Conservation (phyloP, 2,329 filamentous ascomycete species). For the Trichoderma asperellum region DNA sequence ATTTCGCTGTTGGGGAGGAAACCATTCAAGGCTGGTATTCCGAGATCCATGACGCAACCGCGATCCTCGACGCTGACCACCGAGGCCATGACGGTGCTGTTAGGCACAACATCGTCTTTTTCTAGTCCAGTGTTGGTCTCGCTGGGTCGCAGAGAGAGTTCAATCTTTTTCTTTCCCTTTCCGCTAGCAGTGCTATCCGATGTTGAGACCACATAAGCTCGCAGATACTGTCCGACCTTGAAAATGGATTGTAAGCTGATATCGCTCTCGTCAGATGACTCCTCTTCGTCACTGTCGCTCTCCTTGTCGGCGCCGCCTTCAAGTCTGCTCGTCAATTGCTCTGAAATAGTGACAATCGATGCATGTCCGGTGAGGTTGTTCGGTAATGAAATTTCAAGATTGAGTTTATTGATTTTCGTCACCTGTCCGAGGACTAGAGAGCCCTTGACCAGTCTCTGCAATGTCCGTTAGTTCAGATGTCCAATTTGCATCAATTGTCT, state of each 20-base stretch:
- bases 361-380: slow-evolving; percentile 93
- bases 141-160: slow-evolving; percentile 80
- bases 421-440: slow-evolving; percentile 88
- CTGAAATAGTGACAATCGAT: slow-evolving; percentile 88
- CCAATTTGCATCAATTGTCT: background rate
- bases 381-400: slow-evolving; percentile 80
- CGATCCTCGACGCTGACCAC: slow-evolving; percentile 94
- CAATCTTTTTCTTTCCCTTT: slow-evolving; percentile 79
- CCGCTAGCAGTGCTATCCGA: slow-evolving; percentile 63
- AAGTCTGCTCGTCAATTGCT: slow-evolving; percentile 74
- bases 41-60: slow-evolving; percentile 90
- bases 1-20: slow-evolving; percentile 88
- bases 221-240: slow-evolving; percentile 81
- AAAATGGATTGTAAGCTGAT: slow-evolving; percentile 79
- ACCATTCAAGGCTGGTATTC: slow-evolving; percentile 72
- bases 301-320: slow-evolving; percentile 65
- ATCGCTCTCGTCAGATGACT: slow-evolving; percentile 54
- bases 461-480: background rate
- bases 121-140: slow-evolving; percentile 77
- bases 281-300: slow-evolving; percentile 59
- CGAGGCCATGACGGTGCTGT: slow-evolving; percentile 83
- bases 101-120: slow-evolving; percentile 71
- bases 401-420: slow-evolving; percentile 75
- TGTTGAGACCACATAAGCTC: slow-evolving; percentile 81
- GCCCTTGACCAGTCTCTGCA: slow-evolving; percentile 78